Evolutionary conservation across 208 protist species (phyloP).

Genomic region (Crithidia expoeki): DNA sequence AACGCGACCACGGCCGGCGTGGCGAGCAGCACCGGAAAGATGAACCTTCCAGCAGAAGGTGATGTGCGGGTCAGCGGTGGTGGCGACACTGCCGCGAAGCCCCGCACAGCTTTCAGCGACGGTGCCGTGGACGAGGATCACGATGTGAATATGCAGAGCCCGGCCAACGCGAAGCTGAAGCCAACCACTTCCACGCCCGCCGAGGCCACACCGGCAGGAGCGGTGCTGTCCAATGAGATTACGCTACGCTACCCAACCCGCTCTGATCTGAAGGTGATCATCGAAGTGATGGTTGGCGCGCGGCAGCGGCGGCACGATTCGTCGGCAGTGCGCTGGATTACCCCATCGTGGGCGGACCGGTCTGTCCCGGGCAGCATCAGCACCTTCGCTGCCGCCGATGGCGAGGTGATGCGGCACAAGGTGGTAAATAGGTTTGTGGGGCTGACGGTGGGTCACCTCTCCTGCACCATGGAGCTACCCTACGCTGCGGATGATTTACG

Average conservation of each 20-base stretch:
- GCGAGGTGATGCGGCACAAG: constrained; percentile 59
- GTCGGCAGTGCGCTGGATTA: constrained; percentile 68
- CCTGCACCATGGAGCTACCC: constrained; percentile 53
- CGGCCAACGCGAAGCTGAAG: constrained; percentile 6
- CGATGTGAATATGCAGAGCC: constrained; percentile 20
- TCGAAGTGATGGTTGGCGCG: constrained; percentile 64
- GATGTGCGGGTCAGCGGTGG: constrained; percentile 6
- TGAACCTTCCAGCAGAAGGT: constrained; percentile 13
- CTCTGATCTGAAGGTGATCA: constrained; percentile 54
- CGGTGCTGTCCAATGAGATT: constrained; percentile 35
- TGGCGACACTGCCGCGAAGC: background rate
- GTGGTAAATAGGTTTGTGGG: constrained; percentile 66
- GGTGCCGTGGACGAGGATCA: constrained; percentile 18
- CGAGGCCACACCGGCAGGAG: background rate
- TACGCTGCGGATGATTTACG: constrained; percentile 46
- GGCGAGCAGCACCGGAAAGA: constrained; percentile 28
- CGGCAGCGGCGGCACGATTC: constrained; percentile 53
- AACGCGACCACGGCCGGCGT: background rate
- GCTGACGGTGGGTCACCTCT: constrained; percentile 57
- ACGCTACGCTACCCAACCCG: constrained; percentile 59
- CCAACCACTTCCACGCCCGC: background rate
- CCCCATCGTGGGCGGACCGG: constrained; percentile 35
- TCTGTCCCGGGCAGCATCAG: constrained; percentile 30
- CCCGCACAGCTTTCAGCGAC: constrained; percentile 11
- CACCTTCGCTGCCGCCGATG: constrained; percentile 55